A percentile compares a stretch with the other conserved stretches of the same genome.
Conservation (phyloP, 768 basidiomycete genomes). For the Hericium rajendrae region DNA sequence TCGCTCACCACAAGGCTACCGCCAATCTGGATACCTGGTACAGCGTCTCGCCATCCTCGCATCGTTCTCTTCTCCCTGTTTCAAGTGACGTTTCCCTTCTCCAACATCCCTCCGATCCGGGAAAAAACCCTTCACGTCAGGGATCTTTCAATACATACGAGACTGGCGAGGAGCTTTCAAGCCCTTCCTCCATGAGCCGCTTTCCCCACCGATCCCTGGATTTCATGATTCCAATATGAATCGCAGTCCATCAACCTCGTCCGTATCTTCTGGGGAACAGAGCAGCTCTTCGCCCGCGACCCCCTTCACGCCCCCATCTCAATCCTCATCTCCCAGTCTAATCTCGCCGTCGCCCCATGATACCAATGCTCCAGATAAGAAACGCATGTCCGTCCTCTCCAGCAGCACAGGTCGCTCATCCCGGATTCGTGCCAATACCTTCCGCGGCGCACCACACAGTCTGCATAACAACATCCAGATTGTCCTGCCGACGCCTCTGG, state of each 20-base stretch:
- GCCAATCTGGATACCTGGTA: slow-evolving; percentile 16
- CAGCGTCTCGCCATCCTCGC: slow-evolving; percentile 15
- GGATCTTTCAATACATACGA: slow-evolving; percentile 12
- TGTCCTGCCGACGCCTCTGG: slow-evolving; percentile 58
- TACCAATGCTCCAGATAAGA: neutral
- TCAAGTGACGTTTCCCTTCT: slow-evolving; percentile 29
- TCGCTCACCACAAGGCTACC: slow-evolving; percentile 21
- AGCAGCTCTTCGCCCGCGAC: neutral
- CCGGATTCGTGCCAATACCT: slow-evolving; percentile 13
- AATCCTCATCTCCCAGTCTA: neutral
- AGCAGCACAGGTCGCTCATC: slow-evolving; percentile 7
- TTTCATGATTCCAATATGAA: neutral
- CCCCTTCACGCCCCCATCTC: neutral
- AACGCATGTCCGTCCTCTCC: neutral
- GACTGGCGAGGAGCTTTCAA: slow-evolving; percentile 1
- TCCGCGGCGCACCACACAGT: slow-evolving; percentile 54
- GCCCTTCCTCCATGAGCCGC: neutral
- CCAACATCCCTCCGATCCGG: slow-evolving; percentile 9
- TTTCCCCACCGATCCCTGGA: slow-evolving; percentile 1
- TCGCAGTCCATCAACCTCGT: slow-evolving; percentile 4
- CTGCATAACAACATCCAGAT: slow-evolving; percentile 55
- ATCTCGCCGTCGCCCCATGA: neutral
- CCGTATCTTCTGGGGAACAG: neutral
- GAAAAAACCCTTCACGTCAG: neutral
- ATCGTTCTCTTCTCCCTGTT: neutral